Evolutionary conservation across 2,329 filamentous ascomycete species (phyloP), one percentile per base, ranked within the genome.

Genomic region (Cryphonectria japonica): DNA sequence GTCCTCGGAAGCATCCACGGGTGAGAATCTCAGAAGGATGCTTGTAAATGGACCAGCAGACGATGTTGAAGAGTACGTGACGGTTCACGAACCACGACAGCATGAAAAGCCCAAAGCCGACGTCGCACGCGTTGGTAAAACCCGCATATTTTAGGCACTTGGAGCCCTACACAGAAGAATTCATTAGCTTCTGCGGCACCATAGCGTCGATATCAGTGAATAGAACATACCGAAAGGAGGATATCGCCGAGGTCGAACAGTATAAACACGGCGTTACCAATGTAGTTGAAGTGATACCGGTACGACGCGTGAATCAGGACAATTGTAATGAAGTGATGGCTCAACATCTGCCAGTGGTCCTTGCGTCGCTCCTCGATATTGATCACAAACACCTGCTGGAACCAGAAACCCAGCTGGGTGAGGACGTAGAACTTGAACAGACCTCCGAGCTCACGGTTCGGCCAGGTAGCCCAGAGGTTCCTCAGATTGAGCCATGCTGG

Each of bases 291-390:
- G 78, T 95, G 91, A 80, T 97, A 97, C 75, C 90, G 88, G 80
- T 98, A 98, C 74, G 92, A 95, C 43, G 90, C 87, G 70, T 90
- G 90, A 74, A 99, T 90, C 61, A 99, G 89, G 6, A 86, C 84
- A 77, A 91, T 93, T 29, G 96, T 99, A 79, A 98, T 90, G 78
- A 98, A 88, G 83, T 99, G 96, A 81, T 98, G 96, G 26, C 90
- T 91, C 75, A 98, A 90, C 96, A 98, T 98, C 82, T 98, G 95
- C 84, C 90, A 92, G 82, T 98, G 92, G 77, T 99, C 96, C 83
- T 98, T 98, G 77, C 96, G 89, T 75, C 92, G 90, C 82, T 97
- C 93, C 82, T 99, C 96, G 72, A 98, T 94, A 82, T 98, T 92
- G 79, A 98, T 93, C 71, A 98, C 93, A 43, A 98, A 85, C 74